Percentiles rank a stretch among this genome's conserved stretches.
Evolutionary conservation across 2,329 filamentous ascomycete genomes (phyloP).

Genomic region (Sporothrix humicola): DNA sequence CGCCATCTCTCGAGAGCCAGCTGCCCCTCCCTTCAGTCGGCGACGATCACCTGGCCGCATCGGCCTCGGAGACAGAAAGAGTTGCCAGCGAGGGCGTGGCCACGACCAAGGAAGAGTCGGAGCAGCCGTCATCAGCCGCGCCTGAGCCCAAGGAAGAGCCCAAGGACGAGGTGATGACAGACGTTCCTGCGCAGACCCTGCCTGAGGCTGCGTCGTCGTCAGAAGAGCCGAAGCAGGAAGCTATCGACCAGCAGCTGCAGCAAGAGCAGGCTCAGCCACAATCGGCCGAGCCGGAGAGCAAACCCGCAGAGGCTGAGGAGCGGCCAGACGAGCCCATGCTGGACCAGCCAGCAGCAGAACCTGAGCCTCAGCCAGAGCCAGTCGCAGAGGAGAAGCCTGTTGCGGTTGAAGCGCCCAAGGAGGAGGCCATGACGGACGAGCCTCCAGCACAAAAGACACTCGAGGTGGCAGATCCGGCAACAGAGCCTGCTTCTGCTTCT

Average conservation of each 20-base stretch:
- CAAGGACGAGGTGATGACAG: slow-evolving; percentile 30
- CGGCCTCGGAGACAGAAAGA: background rate
- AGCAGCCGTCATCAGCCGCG: background rate
- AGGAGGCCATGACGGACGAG: slow-evolving; percentile 9
- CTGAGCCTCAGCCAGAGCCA: background rate
- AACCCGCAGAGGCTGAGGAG: slow-evolving; percentile 13
- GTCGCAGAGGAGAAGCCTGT: background rate
- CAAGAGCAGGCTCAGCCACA: background rate
- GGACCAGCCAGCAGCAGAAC: slow-evolving; percentile 28
- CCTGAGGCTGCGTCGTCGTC: background rate
- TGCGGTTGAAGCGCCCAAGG: too few species aligned
- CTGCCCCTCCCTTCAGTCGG: slow-evolving; percentile 20
- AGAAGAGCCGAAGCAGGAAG: background rate
- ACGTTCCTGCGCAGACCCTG: slow-evolving; percentile 9
- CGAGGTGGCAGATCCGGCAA: background rate
- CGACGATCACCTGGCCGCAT: slow-evolving; percentile 7
- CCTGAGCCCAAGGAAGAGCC: slow-evolving; percentile 28
- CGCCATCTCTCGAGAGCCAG: slow-evolving; percentile 6
- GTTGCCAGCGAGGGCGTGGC: background rate
- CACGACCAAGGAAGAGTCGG: slow-evolving; percentile 6
- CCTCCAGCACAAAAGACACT: background rate
- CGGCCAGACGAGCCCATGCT: slow-evolving; percentile 31
- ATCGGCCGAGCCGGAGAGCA: background rate
- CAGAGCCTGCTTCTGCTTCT: background rate
- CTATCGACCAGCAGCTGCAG: background rate